Conservation (phyloP, 768 basidiomycete genomes). For the Filobasidium wieringae region DNA sequence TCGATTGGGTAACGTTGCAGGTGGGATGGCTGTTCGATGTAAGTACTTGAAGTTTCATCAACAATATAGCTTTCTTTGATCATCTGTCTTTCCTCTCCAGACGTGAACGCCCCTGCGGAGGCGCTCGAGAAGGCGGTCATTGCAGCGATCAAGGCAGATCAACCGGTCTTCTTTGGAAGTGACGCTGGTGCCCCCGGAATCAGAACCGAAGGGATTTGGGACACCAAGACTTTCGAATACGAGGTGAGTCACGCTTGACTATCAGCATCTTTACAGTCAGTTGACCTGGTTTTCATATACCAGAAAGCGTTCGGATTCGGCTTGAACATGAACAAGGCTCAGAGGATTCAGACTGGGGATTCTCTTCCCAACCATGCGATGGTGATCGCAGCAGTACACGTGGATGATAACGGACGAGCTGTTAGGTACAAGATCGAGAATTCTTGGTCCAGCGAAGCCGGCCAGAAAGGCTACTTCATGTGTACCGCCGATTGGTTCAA, state of each 20-base stretch:
- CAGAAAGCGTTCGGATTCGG: slow-evolving; percentile 73
- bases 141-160: slow-evolving; percentile 72
- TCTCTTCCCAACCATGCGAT: slow-evolving; percentile 71
- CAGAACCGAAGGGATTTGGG: slow-evolving; percentile 66
- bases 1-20: slow-evolving; percentile 85
- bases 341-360: slow-evolving; percentile 45
- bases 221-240: slow-evolving; percentile 66
- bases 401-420: slow-evolving; percentile 61
- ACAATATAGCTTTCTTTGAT: neutral
- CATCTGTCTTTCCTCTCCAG: slow-evolving; percentile 38
- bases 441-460: slow-evolving; percentile 68
- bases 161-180: slow-evolving; percentile 85
- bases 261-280: neutral
- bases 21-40: slow-evolving; percentile 74
- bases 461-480: slow-evolving; percentile 78
- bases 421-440: slow-evolving; percentile 96
- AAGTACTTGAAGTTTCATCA: slow-evolving; percentile 32
- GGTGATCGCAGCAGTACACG: slow-evolving; percentile 86
- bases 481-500: slow-evolving; percentile 85
- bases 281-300: neutral
- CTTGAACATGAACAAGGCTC: slow-evolving; percentile 68
- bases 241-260: slow-evolving; percentile 40
- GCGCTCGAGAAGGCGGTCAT: slow-evolving; percentile 72
- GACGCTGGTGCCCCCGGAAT: slow-evolving; percentile 85
- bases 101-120: slow-evolving; percentile 77